Conservation (phyloP, 495 filamentous ascomycete species). For the Xylaria curta region DNA sequence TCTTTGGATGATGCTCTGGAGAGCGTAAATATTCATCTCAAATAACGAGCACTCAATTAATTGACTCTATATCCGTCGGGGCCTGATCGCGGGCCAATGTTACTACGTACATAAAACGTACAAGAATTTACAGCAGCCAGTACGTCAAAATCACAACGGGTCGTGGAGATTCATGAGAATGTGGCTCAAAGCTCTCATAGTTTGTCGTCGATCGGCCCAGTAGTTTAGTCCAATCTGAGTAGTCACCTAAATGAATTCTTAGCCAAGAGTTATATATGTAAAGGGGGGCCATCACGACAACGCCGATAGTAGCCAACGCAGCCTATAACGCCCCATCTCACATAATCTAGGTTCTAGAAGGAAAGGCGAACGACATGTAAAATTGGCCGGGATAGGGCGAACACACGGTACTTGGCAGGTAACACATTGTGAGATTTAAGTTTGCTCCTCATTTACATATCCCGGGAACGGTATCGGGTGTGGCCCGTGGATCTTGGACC, state of each 20-base stretch:
- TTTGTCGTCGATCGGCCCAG: slow-evolving; percentile 62
- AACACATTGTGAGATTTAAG: not conserved
- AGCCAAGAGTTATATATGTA: slow-evolving; percentile 49
- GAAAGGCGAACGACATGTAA: slow-evolving; percentile 52
- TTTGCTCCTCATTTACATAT: not conserved
- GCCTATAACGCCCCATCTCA: slow-evolving; percentile 36
- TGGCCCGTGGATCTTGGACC: not conserved
- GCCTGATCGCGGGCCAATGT: slow-evolving; percentile 81
- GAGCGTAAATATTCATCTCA: slow-evolving; percentile 83
- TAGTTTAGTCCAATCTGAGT: slow-evolving; percentile 60
- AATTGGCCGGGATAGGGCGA: slow-evolving; percentile 17
- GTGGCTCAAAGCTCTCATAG: slow-evolving; percentile 88
- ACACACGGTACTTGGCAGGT: not conserved
- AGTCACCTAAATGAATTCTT: slow-evolving; percentile 39
- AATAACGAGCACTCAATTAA: slow-evolving; percentile 96
- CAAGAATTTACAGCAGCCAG: slow-evolving; percentile 65
- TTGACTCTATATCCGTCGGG: slow-evolving; percentile 54
- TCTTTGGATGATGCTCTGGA: slow-evolving; percentile 85
- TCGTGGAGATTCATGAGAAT: slow-evolving; percentile 94
- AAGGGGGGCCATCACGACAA: slow-evolving; percentile 30
- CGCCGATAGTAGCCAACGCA: slow-evolving; percentile 40
- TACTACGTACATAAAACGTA: slow-evolving; percentile 87
- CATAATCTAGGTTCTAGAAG: slow-evolving; percentile 51
- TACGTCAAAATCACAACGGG: slow-evolving; percentile 79
- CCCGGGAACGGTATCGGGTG: not conserved